These are phyloP conservation scores for Vigna radiata DNA, from an alignment of 306 rosid species.

Conservation along the genomic window DNA sequence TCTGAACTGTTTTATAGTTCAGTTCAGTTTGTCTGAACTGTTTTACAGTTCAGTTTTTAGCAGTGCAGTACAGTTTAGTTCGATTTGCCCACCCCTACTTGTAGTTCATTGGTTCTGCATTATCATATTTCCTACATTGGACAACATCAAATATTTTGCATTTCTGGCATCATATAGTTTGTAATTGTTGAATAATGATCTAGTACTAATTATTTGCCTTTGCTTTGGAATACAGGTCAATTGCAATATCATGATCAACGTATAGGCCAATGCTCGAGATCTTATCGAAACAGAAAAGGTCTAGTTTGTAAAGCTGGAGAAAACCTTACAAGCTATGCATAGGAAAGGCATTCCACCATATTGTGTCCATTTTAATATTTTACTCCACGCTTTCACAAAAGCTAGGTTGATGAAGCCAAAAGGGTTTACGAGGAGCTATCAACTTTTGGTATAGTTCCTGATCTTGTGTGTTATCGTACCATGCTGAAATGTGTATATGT, in stretches of 20 bases:
- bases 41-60: no score
- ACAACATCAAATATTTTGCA: conserved; percentile 22
- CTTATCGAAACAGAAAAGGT: conserved; percentile 67
- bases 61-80: no score
- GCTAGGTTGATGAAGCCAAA: conserved; percentile 74
- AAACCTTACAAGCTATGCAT: conserved; percentile 64
- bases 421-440: conserved; percentile 61
- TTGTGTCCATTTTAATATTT: conserved; percentile 76
- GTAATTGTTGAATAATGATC: conserved; percentile 24
- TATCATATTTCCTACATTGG: neutral
- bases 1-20: no score
- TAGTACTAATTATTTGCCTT: conserved; percentile 16
- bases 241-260: conserved; percentile 86
- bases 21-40: no score
- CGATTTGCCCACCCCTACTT: no score
- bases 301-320: conserved; percentile 72
- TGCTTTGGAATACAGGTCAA: conserved; percentile 70
- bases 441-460: conserved; percentile 69
- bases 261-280: conserved; percentile 74
- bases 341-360: conserved; percentile 65
- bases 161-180: neutral
- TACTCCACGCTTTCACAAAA: conserved; percentile 68
- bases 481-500: conserved; percentile 63
- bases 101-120: neutral
- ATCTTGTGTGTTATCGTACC: conserved; percentile 62